phyloP scores from a whole-genome alignment of 108 stramenopile species.

The Pseudonitzschia pungens region DNA sequence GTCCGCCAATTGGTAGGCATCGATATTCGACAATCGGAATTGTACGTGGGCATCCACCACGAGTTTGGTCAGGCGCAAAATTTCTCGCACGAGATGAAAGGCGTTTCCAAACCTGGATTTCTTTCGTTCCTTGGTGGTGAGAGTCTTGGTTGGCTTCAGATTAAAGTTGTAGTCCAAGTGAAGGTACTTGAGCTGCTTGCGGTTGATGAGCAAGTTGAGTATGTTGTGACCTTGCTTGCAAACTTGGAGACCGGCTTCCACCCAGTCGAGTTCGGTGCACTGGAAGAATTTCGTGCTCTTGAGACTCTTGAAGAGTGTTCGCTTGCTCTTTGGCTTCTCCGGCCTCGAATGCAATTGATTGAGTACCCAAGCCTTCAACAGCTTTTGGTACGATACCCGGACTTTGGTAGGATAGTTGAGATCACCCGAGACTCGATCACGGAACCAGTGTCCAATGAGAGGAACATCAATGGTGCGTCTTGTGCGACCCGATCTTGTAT shows the following conservation, averaged over 20 bases:
- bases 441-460: slow-evolving; percentile 94
- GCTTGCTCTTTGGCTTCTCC: slow-evolving; percentile 87
- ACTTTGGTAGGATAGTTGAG: slow-evolving; percentile 98
- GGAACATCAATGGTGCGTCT: slow-evolving; percentile 95
- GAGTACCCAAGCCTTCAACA: slow-evolving; percentile 96
- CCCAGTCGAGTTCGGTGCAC: slow-evolving; percentile 99
- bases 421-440: slow-evolving; percentile 83
- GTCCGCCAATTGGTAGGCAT: slow-evolving; percentile 98
- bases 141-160: slow-evolving; percentile 99
- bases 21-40: slow-evolving; percentile 97
- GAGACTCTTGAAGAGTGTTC: slow-evolving; percentile 92
- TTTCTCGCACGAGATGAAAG: slow-evolving; percentile 98
- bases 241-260: slow-evolving; percentile 97
- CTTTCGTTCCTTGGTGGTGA: slow-evolving; percentile 99
- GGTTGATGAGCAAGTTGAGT: slow-evolving; percentile 96
- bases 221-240: slow-evolving; percentile 99
- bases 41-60: slow-evolving; percentile 99
- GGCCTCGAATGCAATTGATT: slow-evolving; percentile 92
- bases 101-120: slow-evolving; percentile 96
- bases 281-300: slow-evolving; percentile 99
- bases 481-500: slow-evolving; percentile 91
- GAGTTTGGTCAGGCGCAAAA: slow-evolving; percentile 97
- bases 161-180: slow-evolving; percentile 99
- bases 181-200: slow-evolving; percentile 98
- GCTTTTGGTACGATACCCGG: slow-evolving; percentile 98